Evolutionary conservation across 257 asterid genomes (phyloP), one percentile per base, ranked within the genome.

Genomic region (Apocynum venetum): DNA sequence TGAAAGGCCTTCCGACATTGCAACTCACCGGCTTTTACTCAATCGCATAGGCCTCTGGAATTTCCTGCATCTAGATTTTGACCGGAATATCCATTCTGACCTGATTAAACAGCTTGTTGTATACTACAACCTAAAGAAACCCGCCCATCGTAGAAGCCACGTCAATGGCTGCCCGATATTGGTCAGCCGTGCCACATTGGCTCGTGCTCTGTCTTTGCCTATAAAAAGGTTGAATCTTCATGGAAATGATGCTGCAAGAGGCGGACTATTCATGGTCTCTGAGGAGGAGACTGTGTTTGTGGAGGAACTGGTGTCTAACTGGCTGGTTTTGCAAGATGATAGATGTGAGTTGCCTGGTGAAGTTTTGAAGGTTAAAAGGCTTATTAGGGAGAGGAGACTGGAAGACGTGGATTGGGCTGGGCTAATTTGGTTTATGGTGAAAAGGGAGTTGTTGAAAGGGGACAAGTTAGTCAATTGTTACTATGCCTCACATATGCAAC

Each of bases 401-500:
- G 73, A 75, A 75, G 40, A 59, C 2, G 53, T 72, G 17, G 77
- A 75, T 75, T 80, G 83, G 83, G 77, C 73, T 15, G 68, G 80
- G 6, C 65, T 80, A 47, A 51, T 80, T 47, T 75, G 76, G 80
- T 47, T 69, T 41, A 80, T 80, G 80, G 66, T 75, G 68, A n/a
- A 61, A 59, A 75, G 57, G 9, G 83, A 80, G 76, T n/a, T 80
- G 60, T 57, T 47, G 20, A 69, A 69, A 53, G 77, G 83, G 55
- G 41, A 57, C 2, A 52, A 49, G 35, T 53, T 75, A 17, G 76
- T 12, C 0, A 61, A 69, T 44, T 80, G 80, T 69, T 48, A 80
- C 63, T 80, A 80, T 57, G 83, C 80, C 20, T 75, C 80, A 4
- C 77, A 80, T 46, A 12, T 75, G 76, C 83, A 80, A 73, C 52